Evolutionary conservation across 768 basidiomycete genomes (phyloP), one percentile per base, ranked within the genome.

Genomic region (Boletus subcaerulescens): DNA sequence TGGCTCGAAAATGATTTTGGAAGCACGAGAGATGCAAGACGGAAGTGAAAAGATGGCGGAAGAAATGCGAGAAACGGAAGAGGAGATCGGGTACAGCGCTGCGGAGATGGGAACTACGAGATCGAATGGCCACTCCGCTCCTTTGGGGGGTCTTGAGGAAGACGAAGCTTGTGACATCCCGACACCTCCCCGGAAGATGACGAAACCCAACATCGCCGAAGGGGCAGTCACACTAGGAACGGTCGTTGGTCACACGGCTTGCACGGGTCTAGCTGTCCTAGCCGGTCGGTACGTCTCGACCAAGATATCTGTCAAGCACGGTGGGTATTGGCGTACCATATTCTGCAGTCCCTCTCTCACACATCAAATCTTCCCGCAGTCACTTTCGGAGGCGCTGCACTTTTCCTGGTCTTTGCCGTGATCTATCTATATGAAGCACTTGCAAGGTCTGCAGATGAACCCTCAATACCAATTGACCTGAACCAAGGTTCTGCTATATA

Each of bases 61-160:
- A 70, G 97, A 98, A 73, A 91, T 98, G 88, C 81, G 83, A 51
- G 95, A 99, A 74, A 89, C 91, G n/a, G 87, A 89, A 73, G 93
- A 95, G 68, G 96, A 99, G 73, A 89, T 98, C 48, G 86, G 93
- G 62, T 90, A 83, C 4, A 90, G 93, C 57, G 87, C 85, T 35
- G 82, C 78, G 3, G 77, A 66, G 18, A 69, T 73, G 8, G 78
- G 68, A 9, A 54, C 58, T 17, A 49, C 53, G 49, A 58, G 65
- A 29, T 62, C 63, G 50, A 68, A 72, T 18, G 74, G 75, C 5
- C 68, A 75, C 2, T 68, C 71, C 0, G 84, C 92, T 41, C 86
- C 87, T 0, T 74, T 96, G 55, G 84, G n/a, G n/a, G n/a, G 87
- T 24, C 68, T 95, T 58, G 94, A 97, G 66, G 90, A 84, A 59